Percentiles rank a stretch among this genome's conserved stretches.
phyloP scores from a whole-genome alignment of 768 basidiomycete genomes.

The Coprinopsis strossmayeri region DNA sequence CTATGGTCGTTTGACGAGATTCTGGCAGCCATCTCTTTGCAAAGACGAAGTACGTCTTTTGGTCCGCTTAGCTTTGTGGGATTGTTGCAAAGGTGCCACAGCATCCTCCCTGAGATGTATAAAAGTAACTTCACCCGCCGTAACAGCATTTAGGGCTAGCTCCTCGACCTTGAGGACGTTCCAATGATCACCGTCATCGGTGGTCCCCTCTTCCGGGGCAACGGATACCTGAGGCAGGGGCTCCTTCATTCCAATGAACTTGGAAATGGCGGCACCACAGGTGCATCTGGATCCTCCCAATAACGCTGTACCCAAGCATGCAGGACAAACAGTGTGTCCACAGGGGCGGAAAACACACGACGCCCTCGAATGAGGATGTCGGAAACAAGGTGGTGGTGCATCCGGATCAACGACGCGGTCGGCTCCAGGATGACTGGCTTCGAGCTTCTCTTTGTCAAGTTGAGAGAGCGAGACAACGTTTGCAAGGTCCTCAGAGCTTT shows the following conservation, averaged over 20 bases:
- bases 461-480: too few relatives aligned
- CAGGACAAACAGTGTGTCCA: slow-evolving; percentile 11
- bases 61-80: too few relatives aligned
- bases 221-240: neutral
- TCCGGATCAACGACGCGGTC: slow-evolving; percentile 11
- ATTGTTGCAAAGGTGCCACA: slow-evolving; percentile 5
- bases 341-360: slow-evolving; percentile 13
- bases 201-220: neutral
- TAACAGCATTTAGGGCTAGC: neutral
- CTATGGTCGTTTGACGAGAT: too few relatives aligned
- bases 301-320: slow-evolving; percentile 12
- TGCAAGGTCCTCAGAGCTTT: too few relatives aligned
- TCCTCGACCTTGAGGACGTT: slow-evolving; percentile 1
- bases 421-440: neutral
- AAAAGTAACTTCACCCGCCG: neutral
- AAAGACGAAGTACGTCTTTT: too few relatives aligned
- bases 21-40: too few relatives aligned
- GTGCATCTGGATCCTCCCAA: slow-evolving; percentile 10
- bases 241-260: slow-evolving; percentile 12
- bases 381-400: slow-evolving; percentile 8
- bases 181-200: slow-evolving; percentile 2
- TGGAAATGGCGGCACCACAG: slow-evolving; percentile 6
- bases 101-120: neutral
- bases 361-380: slow-evolving; percentile 1
- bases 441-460: neutral